Base-by-base conservation (phyloP, 148 eudicot genomes). In the Chenopodium quinoa region DNA sequence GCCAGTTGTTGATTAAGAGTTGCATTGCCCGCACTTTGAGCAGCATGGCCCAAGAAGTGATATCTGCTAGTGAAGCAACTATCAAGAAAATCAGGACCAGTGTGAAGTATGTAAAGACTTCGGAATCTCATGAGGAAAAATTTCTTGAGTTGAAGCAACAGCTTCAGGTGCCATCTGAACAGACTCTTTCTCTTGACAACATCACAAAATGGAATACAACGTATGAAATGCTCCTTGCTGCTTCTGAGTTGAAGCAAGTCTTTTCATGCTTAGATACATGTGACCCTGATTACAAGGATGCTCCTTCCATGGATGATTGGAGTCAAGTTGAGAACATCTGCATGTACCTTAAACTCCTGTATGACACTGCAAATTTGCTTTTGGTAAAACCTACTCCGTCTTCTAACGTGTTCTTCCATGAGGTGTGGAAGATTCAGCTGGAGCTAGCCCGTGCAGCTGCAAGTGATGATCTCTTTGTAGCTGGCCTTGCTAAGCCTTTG, bases 341-440 rank as follows among this genome's bases (percentile, higher is more conserved):
- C 78, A 80, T 85, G 37, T 90, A 79, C 86, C 88, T 94, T 78
- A 90, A 93, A 73, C 92, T 90, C 27, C 83, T 94, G 19, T 88
- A 85, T 23, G 97, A 89, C 70, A 89, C 98, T 0, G 97, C 95
- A 1, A 86, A 80, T 74, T 78, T 89, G 79, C 88, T 94, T n/a
- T 82, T 87, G 19, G 31, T 84, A n/a, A 80, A 89, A 29, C 75
- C 73, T n/a, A 71, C 81, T 40, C 92, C 83, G 5, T 88, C 95
- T 22, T 89, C 95, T 10, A 91, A 93, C 58, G 83, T 83, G 7
- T 94, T 93, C 82, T 94, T 90, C 86, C 98, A 94, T 50, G 98
- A 94, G 83, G 93, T 88, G 7, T 94, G 97, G 98, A 94, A 94
- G 86, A 89, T 92, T 70, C 94, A 94, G 86, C 86, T 94, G 73